A percentile compares a stretch with the other conserved stretches of the same genome.
Conservation (phyloP, 2,329 filamentous ascomycete species). For the Aspergillus pseudoterreus region DNA sequence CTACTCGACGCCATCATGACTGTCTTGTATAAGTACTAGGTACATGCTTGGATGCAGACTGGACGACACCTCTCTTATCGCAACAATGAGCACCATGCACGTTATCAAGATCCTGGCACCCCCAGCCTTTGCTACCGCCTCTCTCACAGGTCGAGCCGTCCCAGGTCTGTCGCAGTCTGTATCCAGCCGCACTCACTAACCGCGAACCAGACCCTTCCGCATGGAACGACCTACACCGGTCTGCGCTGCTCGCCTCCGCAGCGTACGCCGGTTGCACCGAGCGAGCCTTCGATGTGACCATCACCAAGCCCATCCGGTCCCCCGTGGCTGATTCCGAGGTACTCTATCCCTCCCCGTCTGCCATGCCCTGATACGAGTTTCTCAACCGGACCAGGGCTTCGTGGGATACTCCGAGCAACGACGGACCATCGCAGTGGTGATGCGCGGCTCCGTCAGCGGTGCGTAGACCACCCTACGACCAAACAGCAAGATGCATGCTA, state of each 20-base stretch:
- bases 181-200: no score
- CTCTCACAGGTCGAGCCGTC: no score
- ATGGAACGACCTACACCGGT: slow-evolving; percentile 20
- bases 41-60: no score
- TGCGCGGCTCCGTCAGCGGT: slow-evolving; percentile 29
- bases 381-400: slow-evolving; percentile 17
- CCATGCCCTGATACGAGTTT: no score
- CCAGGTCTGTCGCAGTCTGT: no score
- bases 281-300: slow-evolving; percentile 27
- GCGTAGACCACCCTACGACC: not conserved
- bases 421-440: slow-evolving; percentile 26
- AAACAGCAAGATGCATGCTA: no score
- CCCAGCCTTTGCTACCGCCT: no score
- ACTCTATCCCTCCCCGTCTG: not conserved
- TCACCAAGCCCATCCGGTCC: slow-evolving; percentile 25
- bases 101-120: no score
- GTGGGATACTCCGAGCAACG: slow-evolving; percentile 24
- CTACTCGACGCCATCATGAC: no score
- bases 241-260: slow-evolving; percentile 28
- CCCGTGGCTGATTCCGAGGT: slow-evolving; percentile 23
- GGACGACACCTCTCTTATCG: no score
- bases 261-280: slow-evolving; percentile 25
- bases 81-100: no score
- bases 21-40: no score
- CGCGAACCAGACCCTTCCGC: slow-evolving; percentile 11